Base-by-base conservation (phyloP, 805 yeast genomes). In the Suhomyces sp. region DNA sequence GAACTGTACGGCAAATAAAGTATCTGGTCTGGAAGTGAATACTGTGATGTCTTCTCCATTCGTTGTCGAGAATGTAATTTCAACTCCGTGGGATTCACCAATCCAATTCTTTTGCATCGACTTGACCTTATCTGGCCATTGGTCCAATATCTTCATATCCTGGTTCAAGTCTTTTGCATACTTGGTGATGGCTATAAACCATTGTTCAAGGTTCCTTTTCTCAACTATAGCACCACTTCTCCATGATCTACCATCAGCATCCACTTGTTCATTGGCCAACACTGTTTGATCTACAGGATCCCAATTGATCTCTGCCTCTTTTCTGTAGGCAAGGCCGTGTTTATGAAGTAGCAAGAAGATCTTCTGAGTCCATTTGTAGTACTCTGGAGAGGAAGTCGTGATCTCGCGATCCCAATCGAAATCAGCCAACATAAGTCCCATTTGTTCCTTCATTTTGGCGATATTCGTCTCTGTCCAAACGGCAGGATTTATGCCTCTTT, bases 281-380 rank as follows among this genome's bases (percentile, higher is more conserved):
- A 93, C 98, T 0, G 98, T 93, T 45, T 83, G 76, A 51, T 93
- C 98, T 0, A 93, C 77, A 0, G 98, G 98, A 60, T 93, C 98
- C 98, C 98, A 93, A 54, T 93, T 93, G 40, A 93, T 93, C 48
- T 82, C 88, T 0, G 96, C 95, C 31, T 80, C 79, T 30, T 82
- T 81, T 45, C 90, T 72, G 52, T 93, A 91, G 0, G 97, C 98
- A 32, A 87, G 62, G 0, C 95, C 95, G 30, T 80, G 70, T 48
- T 88, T 77, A 56, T 72, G 77, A 36, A 93, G 54, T 53, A 84
- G 67, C 18, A 87, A 58, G 48, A 93, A 93, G 14, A 93, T 74
- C 66, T 80, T 76, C 55, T 93, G 98, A 0, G 98, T 91, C 82
- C 95, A 90, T 51, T 79, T 83, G 63, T 93, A 93, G 57, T 90